Percentiles rank a stretch among this genome's conserved stretches.
Conservation (phyloP, 2,329 filamentous ascomycete genomes). For the Aspergillus hortae region DNA sequence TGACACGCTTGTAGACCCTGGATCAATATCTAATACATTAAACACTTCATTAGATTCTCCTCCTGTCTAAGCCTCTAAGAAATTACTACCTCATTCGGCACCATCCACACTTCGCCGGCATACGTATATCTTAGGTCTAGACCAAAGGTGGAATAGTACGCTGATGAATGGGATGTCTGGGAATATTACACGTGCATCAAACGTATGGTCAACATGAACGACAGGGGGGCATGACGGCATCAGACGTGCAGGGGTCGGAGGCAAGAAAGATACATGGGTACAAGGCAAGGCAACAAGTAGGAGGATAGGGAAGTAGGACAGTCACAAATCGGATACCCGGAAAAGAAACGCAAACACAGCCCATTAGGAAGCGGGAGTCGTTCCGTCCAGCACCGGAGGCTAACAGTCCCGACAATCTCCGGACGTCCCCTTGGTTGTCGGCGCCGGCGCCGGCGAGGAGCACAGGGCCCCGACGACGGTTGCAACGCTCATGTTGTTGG, state of each 20-base stretch:
- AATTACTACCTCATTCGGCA: not conserved
- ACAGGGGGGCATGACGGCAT: not conserved
- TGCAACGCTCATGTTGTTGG: constrained; percentile 80
- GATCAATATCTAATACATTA: too few relatives aligned
- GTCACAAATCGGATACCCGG: not conserved
- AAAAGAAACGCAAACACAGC: not conserved
- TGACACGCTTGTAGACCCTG: too few relatives aligned
- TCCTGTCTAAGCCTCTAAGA: constrained; percentile 1
- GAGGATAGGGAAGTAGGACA: not conserved
- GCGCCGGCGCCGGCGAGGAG: not conserved
- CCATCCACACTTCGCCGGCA: not conserved
- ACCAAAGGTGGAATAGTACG: not conserved
- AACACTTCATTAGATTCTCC: not conserved
- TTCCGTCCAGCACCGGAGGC: not conserved
- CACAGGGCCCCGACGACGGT: constrained; percentile 22
- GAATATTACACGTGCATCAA: not conserved
- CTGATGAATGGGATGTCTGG: not conserved
- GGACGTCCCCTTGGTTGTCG: not conserved
- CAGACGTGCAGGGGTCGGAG: not conserved
- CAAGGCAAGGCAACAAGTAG: not conserved
- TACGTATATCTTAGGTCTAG: not conserved
- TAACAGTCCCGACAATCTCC: not conserved
- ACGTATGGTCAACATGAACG: not conserved
- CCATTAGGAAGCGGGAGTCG: not conserved
- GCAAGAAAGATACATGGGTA: not conserved